These are phyloP conservation scores for Epithemia pelagica DNA, from an alignment of 108 stramenopile species.

Conservation along the genomic window DNA sequence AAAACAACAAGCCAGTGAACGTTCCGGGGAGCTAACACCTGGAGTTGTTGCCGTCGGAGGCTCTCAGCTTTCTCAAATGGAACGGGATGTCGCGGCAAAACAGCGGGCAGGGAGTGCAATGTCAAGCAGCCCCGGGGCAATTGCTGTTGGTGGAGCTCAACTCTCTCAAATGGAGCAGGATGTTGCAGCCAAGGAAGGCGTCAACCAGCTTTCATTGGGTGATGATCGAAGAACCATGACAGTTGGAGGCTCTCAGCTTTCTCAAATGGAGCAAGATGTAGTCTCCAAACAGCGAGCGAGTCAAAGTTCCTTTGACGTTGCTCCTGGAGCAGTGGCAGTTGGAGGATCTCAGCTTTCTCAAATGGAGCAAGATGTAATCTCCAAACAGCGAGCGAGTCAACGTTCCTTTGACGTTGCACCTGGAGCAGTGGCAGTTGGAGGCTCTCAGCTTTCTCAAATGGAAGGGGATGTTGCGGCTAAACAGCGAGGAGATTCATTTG, in stretches of 20 bases:
- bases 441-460: background rate
- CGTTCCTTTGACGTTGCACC: background rate
- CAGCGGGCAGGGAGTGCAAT: background rate
- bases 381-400: constrained; percentile 7
- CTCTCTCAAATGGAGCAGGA: background rate
- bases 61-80: constrained; percentile 2
- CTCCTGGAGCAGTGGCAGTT: background rate
- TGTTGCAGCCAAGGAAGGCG: background rate
- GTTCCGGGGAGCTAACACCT: background rate
- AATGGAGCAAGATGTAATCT: constrained; percentile 12
- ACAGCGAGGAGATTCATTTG: background rate
- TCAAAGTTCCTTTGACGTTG: background rate
- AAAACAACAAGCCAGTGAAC: background rate
- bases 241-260: background rate
- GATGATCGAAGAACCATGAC: background rate
- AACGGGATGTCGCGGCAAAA: background rate
- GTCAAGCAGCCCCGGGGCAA: background rate
- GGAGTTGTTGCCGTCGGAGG: background rate
- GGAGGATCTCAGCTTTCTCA: constrained; percentile 3
- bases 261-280: constrained; percentile 2
- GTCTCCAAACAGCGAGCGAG: background rate
- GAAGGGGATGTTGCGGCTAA: constrained; percentile 1
- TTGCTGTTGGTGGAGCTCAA: background rate
- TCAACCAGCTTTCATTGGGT: background rate
- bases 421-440: constrained; percentile 5